These are phyloP conservation scores for Dendrocalamus latiflorus DNA, from an alignment of 202 grass and related monocot species.

Conservation along the genomic window DNA sequence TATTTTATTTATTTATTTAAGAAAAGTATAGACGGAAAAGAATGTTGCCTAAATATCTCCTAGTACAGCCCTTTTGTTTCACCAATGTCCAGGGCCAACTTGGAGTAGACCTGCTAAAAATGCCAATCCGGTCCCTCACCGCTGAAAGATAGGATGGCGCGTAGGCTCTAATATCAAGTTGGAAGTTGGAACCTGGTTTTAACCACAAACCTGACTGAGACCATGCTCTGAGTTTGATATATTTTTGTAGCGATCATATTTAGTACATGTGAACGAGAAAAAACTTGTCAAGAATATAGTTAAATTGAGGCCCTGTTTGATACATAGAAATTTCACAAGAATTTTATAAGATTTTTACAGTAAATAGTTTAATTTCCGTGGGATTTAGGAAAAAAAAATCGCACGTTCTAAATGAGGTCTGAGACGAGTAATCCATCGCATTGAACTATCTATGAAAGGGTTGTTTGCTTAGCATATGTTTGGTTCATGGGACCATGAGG, in stretches of 20 bases:
- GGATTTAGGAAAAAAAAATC: no score
- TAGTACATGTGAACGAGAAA: neutral
- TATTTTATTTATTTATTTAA: no score
- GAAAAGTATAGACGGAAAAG: no score
- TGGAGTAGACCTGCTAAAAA: neutral
- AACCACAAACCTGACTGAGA: neutral
- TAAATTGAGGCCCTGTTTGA: neutral
- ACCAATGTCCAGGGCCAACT: neutral
- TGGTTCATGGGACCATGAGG: no score
- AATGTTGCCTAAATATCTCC: no score
- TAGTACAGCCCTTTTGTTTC: neutral
- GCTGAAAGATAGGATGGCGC: neutral
- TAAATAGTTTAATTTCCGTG: no score
- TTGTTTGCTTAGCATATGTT: neutral
- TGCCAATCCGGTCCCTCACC: neutral
- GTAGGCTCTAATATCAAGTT: neutral
- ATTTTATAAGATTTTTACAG: no score
- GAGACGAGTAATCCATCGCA: neutral
- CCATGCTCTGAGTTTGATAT: no score
- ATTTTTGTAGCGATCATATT: neutral
- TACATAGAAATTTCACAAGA: no score
- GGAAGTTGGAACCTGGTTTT: neutral
- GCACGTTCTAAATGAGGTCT: no score
- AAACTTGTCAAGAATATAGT: neutral
- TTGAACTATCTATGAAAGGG: neutral